Conservation (phyloP, 805 yeast genomes). For the Lachancea quebecensis region DNA sequence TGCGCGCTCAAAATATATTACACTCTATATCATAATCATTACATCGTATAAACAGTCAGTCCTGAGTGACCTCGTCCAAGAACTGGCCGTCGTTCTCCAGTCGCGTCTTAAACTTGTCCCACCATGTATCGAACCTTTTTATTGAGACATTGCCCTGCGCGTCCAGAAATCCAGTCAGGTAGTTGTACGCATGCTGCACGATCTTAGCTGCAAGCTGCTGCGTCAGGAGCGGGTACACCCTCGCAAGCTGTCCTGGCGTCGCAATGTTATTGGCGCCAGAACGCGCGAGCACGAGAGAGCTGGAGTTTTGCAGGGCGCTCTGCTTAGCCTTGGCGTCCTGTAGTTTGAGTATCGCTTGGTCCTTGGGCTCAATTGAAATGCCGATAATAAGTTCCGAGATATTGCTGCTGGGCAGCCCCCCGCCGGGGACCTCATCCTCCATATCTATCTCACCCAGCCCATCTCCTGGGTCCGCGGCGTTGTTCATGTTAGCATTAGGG, state of each 20-base stretch:
- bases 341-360: constrained; percentile 55
- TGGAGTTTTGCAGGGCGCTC: constrained; percentile 9
- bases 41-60: constrained; percentile 6
- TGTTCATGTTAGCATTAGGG: constrained; percentile 13
- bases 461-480: constrained; percentile 15
- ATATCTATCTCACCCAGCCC: constrained; percentile 52
- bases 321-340: constrained; percentile 35
- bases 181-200: constrained; percentile 88
- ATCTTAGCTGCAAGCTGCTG: constrained; percentile 77
- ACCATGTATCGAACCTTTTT: constrained; percentile 87
- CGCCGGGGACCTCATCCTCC: constrained; percentile 34
- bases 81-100: constrained; percentile 77
- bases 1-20: not conserved
- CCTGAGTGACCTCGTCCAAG: constrained; percentile 43
- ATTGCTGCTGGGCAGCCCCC: constrained; percentile 31
- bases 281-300: constrained; percentile 27
- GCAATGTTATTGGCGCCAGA: constrained; percentile 17
- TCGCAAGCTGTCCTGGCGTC: constrained; percentile 29
- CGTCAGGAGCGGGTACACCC: constrained; percentile 37
- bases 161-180: constrained; percentile 80
- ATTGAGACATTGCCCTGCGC: constrained; percentile 74
- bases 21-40: not conserved
- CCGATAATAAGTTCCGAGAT: constrained; percentile 53
- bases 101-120: constrained; percentile 80
- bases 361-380: constrained; percentile 79